These are phyloP conservation scores for Blattamonas nauphoetae DNA, from an alignment of 78 protist genomes.

Conservation along the genomic window DNA sequence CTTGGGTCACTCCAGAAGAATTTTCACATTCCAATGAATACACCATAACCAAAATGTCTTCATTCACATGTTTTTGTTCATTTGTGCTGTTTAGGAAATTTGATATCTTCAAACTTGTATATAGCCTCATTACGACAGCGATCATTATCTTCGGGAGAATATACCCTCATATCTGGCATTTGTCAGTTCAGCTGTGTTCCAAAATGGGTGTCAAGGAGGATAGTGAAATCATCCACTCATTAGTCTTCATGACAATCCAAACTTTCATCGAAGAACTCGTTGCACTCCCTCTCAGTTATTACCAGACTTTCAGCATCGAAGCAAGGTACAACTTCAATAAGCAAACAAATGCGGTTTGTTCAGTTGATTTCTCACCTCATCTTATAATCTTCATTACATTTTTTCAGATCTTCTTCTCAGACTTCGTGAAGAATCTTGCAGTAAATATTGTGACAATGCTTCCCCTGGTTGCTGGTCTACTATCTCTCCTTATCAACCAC, in stretches of 20 bases:
- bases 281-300: background rate
- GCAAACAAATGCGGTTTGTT: background rate
- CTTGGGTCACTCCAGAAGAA: too few species aligned
- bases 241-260: background rate
- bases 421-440: background rate
- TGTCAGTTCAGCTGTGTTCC: too few species aligned
- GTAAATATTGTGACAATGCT: background rate
- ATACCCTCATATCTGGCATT: too few species aligned
- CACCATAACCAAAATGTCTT: too few species aligned
- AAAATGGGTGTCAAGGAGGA: background rate
- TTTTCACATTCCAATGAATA: too few species aligned
- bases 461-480: background rate
- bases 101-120: too few species aligned
- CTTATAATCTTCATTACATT: background rate
- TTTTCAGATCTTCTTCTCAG: background rate
- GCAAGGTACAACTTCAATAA: constrained; percentile 12
- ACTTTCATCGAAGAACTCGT: background rate
- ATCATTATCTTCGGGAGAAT: too few species aligned
- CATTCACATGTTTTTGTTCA: too few species aligned
- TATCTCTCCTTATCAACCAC: background rate
- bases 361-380: background rate
- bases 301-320: constrained; percentile 14
- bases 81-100: too few species aligned
- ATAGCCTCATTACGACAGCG: too few species aligned
- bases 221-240: background rate